Evolutionary conservation across 2,329 filamentous ascomycete genomes (phyloP), one percentile per base, ranked within the genome.

Genomic region (Colletotrichum aenigma): DNA sequence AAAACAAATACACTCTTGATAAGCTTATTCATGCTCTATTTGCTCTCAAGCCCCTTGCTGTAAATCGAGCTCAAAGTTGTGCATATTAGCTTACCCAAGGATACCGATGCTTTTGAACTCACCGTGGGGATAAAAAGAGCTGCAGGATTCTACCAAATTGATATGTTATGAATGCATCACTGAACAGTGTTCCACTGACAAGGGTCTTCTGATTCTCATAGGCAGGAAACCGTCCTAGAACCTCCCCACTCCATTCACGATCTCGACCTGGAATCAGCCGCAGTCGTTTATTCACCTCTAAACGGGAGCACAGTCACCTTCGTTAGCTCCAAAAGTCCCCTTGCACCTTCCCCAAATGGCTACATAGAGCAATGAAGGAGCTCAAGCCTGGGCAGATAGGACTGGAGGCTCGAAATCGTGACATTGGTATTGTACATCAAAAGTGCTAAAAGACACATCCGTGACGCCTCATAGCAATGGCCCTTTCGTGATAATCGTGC

Each of bases 131-230:
- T 2, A 18, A 4, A 38, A 38, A 18, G 1, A 9, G 16, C 16
- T 38, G 36, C 15, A 18, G 18, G 0, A 43, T 2, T n/a, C 2
- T 10, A n/a, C 4, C 9, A n/a, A 43, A n/a, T 7, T 0, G 16
- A 12, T 43, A 6, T 9, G 38, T 18, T n/a, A 10, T 1, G 1
- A 10, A 10, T n/a, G 1, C 0, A 43, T 6, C 18, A 9, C 1
- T 43, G 38, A 6, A 1, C 18, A n/a, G 38, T n/a, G 18, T 43
- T 10, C 16, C 18, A 43, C 38, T 2, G 38, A n/a, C 10, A 43
- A 43, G 9, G 38, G 38, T 6, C 18, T n/a, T 43, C 6, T n/a
- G 16, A 38, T 38, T 38, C 36, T 38, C 0, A 1, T 0, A 38
- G 16, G 36, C 36, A 38, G 36, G 16, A 38, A 43, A 43, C 18